These are phyloP conservation scores for Sphagnum tenellum DNA, from an alignment of 225 moss, liverwort and hornwort genomes.

Conservation along the genomic window DNA sequence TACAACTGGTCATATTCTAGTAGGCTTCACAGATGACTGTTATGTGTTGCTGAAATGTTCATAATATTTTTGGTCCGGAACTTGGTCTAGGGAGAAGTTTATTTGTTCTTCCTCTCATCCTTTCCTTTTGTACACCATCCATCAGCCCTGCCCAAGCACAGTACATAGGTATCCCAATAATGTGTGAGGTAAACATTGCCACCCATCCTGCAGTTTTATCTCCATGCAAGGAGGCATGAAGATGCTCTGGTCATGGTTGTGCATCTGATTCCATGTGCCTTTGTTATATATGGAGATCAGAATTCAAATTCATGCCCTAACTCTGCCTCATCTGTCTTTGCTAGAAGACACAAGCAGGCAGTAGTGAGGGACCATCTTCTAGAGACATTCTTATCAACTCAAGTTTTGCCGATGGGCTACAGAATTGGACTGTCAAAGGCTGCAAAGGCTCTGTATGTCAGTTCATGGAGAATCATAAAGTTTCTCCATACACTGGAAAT, in stretches of 20 bases:
- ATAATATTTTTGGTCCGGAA: no score
- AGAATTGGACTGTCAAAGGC: slow-evolving; percentile 59
- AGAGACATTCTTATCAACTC: slow-evolving; percentile 48
- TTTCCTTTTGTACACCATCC: no score
- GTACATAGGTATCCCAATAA: no score
- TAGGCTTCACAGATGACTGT: no score
- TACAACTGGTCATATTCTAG: no score
- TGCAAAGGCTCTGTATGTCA: slow-evolving; percentile 51
- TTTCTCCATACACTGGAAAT: slow-evolving; percentile 52
- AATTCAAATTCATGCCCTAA: slow-evolving; percentile 7
- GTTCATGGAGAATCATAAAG: slow-evolving; percentile 35
- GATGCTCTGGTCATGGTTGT: not conserved
- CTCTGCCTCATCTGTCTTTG: slow-evolving; percentile 7
- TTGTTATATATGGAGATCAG: not conserved
- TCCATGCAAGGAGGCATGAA: not conserved
- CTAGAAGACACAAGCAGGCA: slow-evolving; percentile 23
- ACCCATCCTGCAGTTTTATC: no score
- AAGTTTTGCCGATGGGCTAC: slow-evolving; percentile 57
- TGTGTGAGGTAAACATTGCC: no score
- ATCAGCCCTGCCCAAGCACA: no score
- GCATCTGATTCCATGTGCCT: not conserved
- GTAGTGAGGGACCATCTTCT: slow-evolving; percentile 8
- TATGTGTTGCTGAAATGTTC: no score
- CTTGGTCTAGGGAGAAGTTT: no score
- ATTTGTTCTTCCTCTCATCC: no score